These are phyloP conservation scores for Boletus hoseneyae DNA, from an alignment of 1,284 basidiomycete species.

Conservation along the genomic window DNA sequence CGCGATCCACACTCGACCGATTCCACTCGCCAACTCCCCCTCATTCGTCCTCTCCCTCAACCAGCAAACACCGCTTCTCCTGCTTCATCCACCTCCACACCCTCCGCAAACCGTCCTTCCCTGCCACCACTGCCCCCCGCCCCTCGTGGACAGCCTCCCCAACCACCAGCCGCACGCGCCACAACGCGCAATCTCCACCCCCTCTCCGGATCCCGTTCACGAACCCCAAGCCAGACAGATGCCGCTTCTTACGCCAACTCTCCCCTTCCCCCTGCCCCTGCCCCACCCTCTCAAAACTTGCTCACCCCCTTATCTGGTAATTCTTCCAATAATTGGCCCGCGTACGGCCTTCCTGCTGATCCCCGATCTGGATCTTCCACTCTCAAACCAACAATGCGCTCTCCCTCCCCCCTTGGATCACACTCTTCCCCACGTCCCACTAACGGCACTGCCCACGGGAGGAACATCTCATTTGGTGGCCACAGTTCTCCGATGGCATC, in stretches of 20 bases:
- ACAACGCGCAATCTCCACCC: constrained; percentile 23
- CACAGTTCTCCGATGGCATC: constrained; percentile 35
- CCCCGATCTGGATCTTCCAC: constrained; percentile 51
- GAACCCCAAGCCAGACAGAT: constrained; percentile 57
- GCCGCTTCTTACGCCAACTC: constrained; percentile 50
- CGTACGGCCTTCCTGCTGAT: constrained; percentile 58
- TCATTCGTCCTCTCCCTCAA: constrained; percentile 46
- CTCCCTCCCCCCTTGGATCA: constrained; percentile 56
- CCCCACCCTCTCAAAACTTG: constrained; percentile 41
- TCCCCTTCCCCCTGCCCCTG: constrained; percentile 54
- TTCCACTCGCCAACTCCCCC: constrained; percentile 38
- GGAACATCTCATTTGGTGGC: constrained; percentile 48
- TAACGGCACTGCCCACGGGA: constrained; percentile 39
- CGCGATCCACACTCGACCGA: constrained; percentile 57
- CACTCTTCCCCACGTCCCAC: constrained; percentile 35
- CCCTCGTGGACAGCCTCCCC: constrained; percentile 60
- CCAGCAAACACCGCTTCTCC: constrained; percentile 31
- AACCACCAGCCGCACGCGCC: constrained; percentile 42
- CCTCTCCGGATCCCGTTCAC: constrained; percentile 35
- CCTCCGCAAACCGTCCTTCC: constrained; percentile 42
- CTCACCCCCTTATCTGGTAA: constrained; percentile 46
- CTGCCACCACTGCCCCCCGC: constrained; percentile 66
- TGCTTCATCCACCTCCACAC: constrained; percentile 30
- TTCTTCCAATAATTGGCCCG: constrained; percentile 41
- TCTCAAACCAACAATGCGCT: constrained; percentile 41